Evolutionary conservation across 805 yeast genomes (phyloP), one percentile per base, ranked within the genome.

Genomic region (Cyberlindnera subsufficiens): DNA sequence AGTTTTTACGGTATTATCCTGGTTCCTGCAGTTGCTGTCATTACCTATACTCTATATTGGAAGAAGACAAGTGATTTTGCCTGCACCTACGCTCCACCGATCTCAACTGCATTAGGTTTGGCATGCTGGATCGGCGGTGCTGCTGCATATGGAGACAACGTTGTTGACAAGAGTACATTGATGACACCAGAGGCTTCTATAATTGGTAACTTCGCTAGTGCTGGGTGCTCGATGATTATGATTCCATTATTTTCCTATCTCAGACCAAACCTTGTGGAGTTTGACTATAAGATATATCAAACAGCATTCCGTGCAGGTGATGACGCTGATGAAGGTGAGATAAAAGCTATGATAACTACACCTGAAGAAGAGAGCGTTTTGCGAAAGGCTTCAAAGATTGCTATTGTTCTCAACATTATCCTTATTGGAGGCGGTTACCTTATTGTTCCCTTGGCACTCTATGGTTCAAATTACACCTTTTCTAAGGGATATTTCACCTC

Each of bases 1-100:
- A 55, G 62, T 33, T 65, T 68, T 47, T 52, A 58, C 13, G 75
- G 74, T 42, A 67, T 71, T 40, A 55, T 66, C 18, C 47, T 69
- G 35, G 55, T 61, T 10, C 71, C 73, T 3, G 70, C 61, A 39
- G 68, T 63, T 13, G 47, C 54, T 30, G 60, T 66, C 5, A 57
- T 67, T 17, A 51, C 59, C 1, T 47, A 60, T 31, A 56, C 68
- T 7, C 45, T 70, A n/a, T 69, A 66, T 43, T 70, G 54, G 54
- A 43, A 19, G 30, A 53, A 44, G 22, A 46, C 46, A 8, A 45
- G 43, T 16, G 41, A 40, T 32, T 50, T 47, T 29, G 53, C 55
- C 4, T 46, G 55, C 10, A 38, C 54, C 10, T 46, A 51, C 17
- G 60, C 56, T 22, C 53, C 58, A 10, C 60, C 61, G 25, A 31